These are phyloP conservation scores for Botrytis fragariae DNA, from an alignment of 2,329 filamentous ascomycete genomes.

Conservation along the genomic window DNA sequence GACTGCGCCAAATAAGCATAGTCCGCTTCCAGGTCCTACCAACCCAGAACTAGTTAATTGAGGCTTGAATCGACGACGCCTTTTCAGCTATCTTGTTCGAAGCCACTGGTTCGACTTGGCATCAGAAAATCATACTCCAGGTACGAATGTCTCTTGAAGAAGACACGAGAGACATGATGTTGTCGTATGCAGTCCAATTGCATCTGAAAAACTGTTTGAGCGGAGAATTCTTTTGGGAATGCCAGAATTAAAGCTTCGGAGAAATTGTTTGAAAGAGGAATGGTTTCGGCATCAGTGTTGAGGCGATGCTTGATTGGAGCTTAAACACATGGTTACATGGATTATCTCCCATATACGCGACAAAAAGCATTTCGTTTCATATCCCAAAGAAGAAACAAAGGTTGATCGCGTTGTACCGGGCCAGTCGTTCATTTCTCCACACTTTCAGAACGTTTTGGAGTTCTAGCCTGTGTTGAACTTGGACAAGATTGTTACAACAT, in stretches of 20 bases:
- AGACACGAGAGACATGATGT: background rate
- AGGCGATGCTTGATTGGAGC: background rate
- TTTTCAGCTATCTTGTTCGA: slow-evolving; percentile 16
- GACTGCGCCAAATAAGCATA: slow-evolving; percentile 3
- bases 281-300: background rate
- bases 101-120: slow-evolving; percentile 7
- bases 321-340: background rate
- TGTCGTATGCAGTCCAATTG: background rate
- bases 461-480: background rate
- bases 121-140: background rate
- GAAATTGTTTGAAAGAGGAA: background rate
- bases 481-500: background rate
- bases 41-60: background rate
- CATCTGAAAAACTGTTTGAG: background rate
- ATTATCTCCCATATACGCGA: background rate
- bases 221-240: background rate
- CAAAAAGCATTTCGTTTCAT: background rate
- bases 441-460: background rate
- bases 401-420: background rate
- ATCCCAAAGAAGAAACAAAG: background rate
- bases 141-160: background rate
- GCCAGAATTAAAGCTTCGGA: background rate
- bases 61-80: slow-evolving; percentile 7
- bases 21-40: background rate
- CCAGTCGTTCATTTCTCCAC: background rate